Base-by-base conservation (phyloP, 108 stramenopile genomes). In the Fragilaria crotonensis region DNA sequence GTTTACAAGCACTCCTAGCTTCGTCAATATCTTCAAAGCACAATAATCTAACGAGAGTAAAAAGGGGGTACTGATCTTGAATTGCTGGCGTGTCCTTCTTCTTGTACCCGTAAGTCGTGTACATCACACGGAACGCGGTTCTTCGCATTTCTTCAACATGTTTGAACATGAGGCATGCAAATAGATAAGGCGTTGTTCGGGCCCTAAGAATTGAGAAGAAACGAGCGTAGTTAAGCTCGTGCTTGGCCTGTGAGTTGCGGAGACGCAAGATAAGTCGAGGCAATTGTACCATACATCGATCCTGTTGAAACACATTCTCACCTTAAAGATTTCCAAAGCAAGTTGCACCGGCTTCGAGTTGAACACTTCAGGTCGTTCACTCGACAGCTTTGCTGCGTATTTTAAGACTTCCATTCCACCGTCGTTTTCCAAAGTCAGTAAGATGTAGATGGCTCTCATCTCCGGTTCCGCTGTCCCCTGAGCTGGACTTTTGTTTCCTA, bases 401-500 rank as follows among this genome's bases (percentile, higher is more conserved):
- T 87, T 94, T 26, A 90, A 62, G 14, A 94, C 87, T 72, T 94
- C 93, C 89, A 94, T 94, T 5, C 93, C 93, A 7, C 93, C 93
- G 25, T 94, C 93, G 51, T 90, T 88, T 47, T 90, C 77, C 56
- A 94, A 70, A 9, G 83, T 89, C 14, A 94, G 73, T 2, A 94
- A 71, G 45, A 94, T 94, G 31, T 81, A 81, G 23, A 89, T 47
- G 36, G 76, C 87, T 65, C 93, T 70, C 93, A 94, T 89, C 54
- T 90, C 93, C 0, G 87, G 77, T 52, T 94, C 93, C 5, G 88
- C 86, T n/a, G 87, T 93, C 0, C 90, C 90, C 41, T 57, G 80
- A n/a, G 59, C 60, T 19, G 68, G 53, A 44, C 57, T 57, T 22
- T 61, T 48, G 0, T 58, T 50, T 22, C 93, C 89, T 59, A 94